A percentile compares a stretch with the other conserved stretches of the same genome.
phyloP scores from a whole-genome alignment of 2,329 filamentous ascomycete genomes.

The Gaeumannomyces sp. region DNA sequence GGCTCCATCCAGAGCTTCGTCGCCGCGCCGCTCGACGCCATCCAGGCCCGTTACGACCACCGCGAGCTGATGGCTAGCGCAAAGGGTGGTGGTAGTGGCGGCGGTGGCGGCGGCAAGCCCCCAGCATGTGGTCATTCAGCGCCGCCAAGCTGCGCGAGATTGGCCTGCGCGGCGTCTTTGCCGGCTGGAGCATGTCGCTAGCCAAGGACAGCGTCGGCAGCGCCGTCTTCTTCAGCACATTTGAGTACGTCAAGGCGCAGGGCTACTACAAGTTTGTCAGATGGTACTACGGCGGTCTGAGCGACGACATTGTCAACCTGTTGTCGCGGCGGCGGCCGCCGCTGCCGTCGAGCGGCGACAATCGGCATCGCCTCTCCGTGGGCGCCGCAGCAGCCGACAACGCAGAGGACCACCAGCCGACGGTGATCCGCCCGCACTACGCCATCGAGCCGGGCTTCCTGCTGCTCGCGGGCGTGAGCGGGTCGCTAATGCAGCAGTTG shows the following conservation, averaged over 20 bases:
- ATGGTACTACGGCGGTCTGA: slow-evolving; percentile 60
- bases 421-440: slow-evolving; percentile 66
- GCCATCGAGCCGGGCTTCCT: slow-evolving; percentile 68
- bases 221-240: slow-evolving; percentile 67
- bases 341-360: background rate
- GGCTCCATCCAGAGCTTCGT: slow-evolving; percentile 64
- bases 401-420: slow-evolving; percentile 21
- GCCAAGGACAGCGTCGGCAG: slow-evolving; percentile 64
- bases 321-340: slow-evolving; percentile 41
- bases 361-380: slow-evolving; percentile 4
- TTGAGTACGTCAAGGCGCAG: slow-evolving; percentile 72
- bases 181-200: slow-evolving; percentile 64
- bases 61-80: slow-evolving; percentile 35
- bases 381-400: background rate
- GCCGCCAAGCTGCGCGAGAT: slow-evolving; percentile 64
- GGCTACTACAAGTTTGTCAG: slow-evolving; percentile 65
- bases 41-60: slow-evolving; percentile 67
- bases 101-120: slow-evolving; percentile 25
- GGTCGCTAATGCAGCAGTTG: slow-evolving; percentile 61
- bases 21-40: slow-evolving; percentile 68
- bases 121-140: slow-evolving; percentile 69
- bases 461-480: slow-evolving; percentile 60
- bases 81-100: slow-evolving; percentile 1
- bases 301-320: slow-evolving; percentile 43
- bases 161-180: slow-evolving; percentile 65